Percentiles rank a stretch among this genome's conserved stretches.
These are phyloP conservation scores for Mucuna pruriens DNA, from an alignment of 306 rosid genomes.

Conservation along the genomic window DNA sequence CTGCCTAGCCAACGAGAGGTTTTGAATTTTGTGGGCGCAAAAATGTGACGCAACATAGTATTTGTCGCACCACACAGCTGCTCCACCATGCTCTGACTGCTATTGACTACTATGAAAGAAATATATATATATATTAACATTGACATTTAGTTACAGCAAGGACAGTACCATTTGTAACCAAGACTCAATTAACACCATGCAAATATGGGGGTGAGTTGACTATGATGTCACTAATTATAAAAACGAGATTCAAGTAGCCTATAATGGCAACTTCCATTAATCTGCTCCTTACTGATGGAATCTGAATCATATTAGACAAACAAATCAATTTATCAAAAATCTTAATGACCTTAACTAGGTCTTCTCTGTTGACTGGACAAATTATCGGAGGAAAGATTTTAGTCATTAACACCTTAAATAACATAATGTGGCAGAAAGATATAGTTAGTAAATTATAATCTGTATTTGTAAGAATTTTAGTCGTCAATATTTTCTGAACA, in stretches of 20 bases:
- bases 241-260: neutral
- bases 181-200: neutral
- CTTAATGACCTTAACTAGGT: neutral
- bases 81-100: too few species aligned
- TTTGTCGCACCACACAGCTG: too few species aligned
- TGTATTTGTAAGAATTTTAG: neutral
- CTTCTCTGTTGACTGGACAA: neutral
- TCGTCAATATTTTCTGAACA: neutral
- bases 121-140: conserved; percentile 13
- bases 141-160: conserved; percentile 7
- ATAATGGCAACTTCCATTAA: neutral
- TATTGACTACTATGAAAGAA: too few species aligned
- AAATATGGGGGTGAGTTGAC: conserved; percentile 7
- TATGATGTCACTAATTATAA: neutral
- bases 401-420: neutral
- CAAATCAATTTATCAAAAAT: neutral
- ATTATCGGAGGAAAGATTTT: neutral
- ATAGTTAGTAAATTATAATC: neutral
- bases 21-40: too few species aligned
- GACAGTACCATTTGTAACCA: neutral
- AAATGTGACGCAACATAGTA: too few species aligned
- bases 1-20: too few species aligned
- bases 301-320: neutral
- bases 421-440: neutral
- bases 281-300: neutral